Evolutionary conservation across 1,284 basidiomycete species (phyloP).

Genomic region (Neolentinus lepideus): DNA sequence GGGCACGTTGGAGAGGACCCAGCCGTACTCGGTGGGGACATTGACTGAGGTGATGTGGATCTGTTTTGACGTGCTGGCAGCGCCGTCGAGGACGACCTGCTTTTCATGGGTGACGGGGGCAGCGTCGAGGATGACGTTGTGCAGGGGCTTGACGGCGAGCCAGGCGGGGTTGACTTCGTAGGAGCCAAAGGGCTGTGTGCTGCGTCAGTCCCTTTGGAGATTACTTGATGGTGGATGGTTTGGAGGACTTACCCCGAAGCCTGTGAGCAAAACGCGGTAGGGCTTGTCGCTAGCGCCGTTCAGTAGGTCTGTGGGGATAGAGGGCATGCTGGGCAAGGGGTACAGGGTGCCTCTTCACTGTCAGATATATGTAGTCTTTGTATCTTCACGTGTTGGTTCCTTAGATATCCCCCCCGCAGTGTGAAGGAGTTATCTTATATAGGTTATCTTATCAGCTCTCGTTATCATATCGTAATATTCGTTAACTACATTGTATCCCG

Average conservation of each 20-base stretch:
- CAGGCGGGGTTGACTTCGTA: constrained; percentile 55
- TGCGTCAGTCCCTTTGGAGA: not conserved
- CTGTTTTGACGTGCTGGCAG: constrained; percentile 18
- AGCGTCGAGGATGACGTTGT: constrained; percentile 39
- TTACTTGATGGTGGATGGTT: not conserved
- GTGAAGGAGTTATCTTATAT: no score
- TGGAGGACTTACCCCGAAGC: not conserved
- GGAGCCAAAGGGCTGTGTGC: constrained; percentile 43
- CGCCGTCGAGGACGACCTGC: constrained; percentile 12
- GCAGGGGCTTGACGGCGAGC: constrained; percentile 50
- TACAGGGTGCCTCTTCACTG: no score
- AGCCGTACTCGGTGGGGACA: constrained; percentile 56
- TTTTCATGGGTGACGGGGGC: constrained; percentile 8
- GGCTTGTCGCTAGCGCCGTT: constrained; percentile 10
- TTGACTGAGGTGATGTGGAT: constrained; percentile 58
- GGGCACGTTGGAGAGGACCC: constrained; percentile 51
- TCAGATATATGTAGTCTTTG: no score
- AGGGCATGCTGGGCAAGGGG: constrained; percentile 3
- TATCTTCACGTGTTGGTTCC: no score
- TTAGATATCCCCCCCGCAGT: no score
- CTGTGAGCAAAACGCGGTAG: not conserved
- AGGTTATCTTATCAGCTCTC: no score
- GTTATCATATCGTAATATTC: no score
- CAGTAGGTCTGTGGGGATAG: constrained; percentile 5
- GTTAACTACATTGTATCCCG: no score